Evolutionary conservation across 305 asterid genomes (phyloP), one percentile per base, ranked within the genome.

Genomic region (Rubia peregrina): DNA sequence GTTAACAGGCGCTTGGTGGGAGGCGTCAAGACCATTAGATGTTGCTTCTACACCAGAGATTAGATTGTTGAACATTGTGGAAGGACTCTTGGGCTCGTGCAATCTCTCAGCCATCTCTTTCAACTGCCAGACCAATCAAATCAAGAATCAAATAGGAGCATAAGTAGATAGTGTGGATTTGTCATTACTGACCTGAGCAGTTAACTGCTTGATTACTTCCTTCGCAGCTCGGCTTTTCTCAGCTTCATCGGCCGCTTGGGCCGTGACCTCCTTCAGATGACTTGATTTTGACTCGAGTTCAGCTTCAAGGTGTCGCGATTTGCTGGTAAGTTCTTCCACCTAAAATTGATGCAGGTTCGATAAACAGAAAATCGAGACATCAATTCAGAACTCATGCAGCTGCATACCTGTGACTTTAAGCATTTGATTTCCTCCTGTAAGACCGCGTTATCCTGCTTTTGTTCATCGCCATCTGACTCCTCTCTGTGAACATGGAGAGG

Each of bases 271-370:
- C 80, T 77, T 82, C 85, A 90, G 75, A 57, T 86, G 89, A 84
- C 70, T 79, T 22, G 89, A 76, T 75, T 86, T 89, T 75, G 72
- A 78, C 76, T 75, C 90, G 69, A 90, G 83, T 75, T 93, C 95
- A 66, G 83, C 91, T 85, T 89, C 91, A 26, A 93, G 94, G 77
- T 78, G 61, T 49, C 76, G 88, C 70, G 86, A 76, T 85, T 89
- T 90, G 80, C 81, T 83, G 0, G 86, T 69, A 65, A 93, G 91
- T 57, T 80, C 85, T 77, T 93, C 96, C 10, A 93, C 88, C 98
- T 92, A 68, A 40, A 72, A 72, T 68, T 30, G 43, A 38, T 59
- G 33, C 53, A 48, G 69, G 44, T 19, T 68, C 64, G 10, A 74
- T 57, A 74, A 73, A 24, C 64, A 59, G 13, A 21, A 59, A 2